Evolutionary conservation across 768 basidiomycete genomes (phyloP), one percentile per base, ranked within the genome.

Genomic region (Cystofilobasidium macerans): DNA sequence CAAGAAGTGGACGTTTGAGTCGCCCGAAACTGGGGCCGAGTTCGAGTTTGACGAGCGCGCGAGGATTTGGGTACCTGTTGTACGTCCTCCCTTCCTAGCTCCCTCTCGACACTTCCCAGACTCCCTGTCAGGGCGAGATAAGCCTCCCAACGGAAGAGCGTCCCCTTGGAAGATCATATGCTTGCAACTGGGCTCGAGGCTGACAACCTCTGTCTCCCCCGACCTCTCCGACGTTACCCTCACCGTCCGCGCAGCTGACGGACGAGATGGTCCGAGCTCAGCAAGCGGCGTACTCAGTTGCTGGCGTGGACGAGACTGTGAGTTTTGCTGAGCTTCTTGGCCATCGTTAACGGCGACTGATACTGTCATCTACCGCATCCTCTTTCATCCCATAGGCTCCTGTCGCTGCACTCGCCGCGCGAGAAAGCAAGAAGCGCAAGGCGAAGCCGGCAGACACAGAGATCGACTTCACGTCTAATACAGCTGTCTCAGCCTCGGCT

Each of bases 261-360:
- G 90, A 94, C 69, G 89, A 93, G 61, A 78, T 89, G 16, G 70
- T 94, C 65, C 85, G 84, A 73, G 85, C 84, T 28, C 94, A 99
- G 75, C 95, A 98, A 78, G 92, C 90, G 0, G 93, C 91, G 1
- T 99, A 99, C 76, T 86, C 90, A 0, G 80, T 99, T 1, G 81
- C 80, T 18, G 95, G 94, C 13, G 92, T 99, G 28, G 94, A 99
- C 74, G 95, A 98, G 80, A 83, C 85, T 78, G 93, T 89, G 75
- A 74, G 84, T 77, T 12, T 32, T 35, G n/a, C 45, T 24, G 14
- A 20, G n/a, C n/a, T n/a, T n/a, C n/a, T n/a, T n/a, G n/a, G n/a
- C n/a, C n/a, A n/a, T n/a, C n/a, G n/a, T n/a, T n/a, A n/a, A n/a
- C n/a, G n/a, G n/a, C n/a, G n/a, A n/a, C n/a, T n/a, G n/a, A n/a